phyloP scores from a whole-genome alignment of 2,329 filamentous ascomycete genomes.

The Xylariaceae sp. region DNA sequence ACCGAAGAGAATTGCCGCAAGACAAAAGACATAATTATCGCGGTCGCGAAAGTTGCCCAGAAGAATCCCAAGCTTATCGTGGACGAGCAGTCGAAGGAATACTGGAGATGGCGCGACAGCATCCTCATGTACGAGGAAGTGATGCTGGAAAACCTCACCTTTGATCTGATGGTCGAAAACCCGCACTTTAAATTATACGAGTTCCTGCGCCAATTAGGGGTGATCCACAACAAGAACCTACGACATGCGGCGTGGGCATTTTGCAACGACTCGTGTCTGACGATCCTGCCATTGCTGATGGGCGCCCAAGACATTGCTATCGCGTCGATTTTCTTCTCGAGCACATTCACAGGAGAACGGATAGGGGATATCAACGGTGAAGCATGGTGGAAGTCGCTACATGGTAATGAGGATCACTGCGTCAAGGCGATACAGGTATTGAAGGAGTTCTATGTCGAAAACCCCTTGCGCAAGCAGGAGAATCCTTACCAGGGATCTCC shows the following conservation, averaged over 20 bases:
- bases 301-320: conserved; percentile 81
- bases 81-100: conserved; percentile 97
- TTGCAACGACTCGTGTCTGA: conserved; percentile 86
- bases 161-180: conserved; percentile 88
- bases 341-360: conserved; percentile 71
- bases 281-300: conserved; percentile 80
- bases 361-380: conserved; percentile 76
- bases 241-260: conserved; percentile 92
- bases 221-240: conserved; percentile 78
- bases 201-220: conserved; percentile 71
- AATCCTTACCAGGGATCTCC: conserved; percentile 55
- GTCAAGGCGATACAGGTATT: conserved; percentile 75
- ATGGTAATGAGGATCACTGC: conserved; percentile 72
- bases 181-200: conserved; percentile 86
- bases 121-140: conserved; percentile 91
- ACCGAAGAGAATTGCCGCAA: conserved; percentile 96
- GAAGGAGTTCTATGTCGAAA: conserved; percentile 68
- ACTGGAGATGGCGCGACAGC: conserved; percentile 95
- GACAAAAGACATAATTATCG: conserved; percentile 91
- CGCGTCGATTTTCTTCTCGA: conserved; percentile 83
- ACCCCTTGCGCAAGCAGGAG: conserved; percentile 62
- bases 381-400: conserved; percentile 85
- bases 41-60: conserved; percentile 90
- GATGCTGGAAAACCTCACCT: conserved; percentile 88
- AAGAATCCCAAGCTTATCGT: conserved; percentile 89